Evolutionary conservation across 805 yeast genomes (phyloP).

Genomic region (Suhomyces vadensis): DNA sequence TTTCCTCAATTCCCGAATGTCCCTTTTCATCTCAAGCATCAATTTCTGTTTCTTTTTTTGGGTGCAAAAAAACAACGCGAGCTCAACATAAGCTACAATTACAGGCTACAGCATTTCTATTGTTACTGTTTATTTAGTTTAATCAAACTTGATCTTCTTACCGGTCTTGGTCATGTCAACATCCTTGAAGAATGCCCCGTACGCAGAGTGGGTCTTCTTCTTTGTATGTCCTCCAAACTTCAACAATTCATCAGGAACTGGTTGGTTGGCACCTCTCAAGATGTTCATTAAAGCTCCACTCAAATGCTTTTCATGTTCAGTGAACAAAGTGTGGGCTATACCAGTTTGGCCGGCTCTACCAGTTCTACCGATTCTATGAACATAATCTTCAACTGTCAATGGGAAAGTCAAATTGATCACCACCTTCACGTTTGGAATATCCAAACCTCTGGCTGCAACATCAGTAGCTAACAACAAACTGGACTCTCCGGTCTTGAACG

Average conservation of each 20-base stretch:
- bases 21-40: too few relatives aligned
- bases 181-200: constrained; percentile 95
- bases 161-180: constrained; percentile 83
- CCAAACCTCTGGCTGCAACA: constrained; percentile 97
- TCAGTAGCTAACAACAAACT: constrained; percentile 90
- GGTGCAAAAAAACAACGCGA: too few relatives aligned
- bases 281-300: constrained; percentile 94
- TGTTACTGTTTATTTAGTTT: constrained; percentile 10
- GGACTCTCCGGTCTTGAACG: constrained; percentile 78
- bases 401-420: constrained; percentile 97
- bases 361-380: constrained; percentile 96
- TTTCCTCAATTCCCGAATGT: too few relatives aligned
- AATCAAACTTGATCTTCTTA: constrained; percentile 85
- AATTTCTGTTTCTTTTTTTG: too few relatives aligned
- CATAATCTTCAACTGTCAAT: constrained; percentile 93
- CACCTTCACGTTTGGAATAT: constrained; percentile 94
- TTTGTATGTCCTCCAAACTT: constrained; percentile 98
- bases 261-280: constrained; percentile 89
- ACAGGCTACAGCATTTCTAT: too few relatives aligned
- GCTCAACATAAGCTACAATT: too few relatives aligned
- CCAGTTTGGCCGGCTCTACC: constrained; percentile 98
- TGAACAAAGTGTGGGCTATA: constrained; percentile 90
- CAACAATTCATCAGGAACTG: constrained; percentile 90
- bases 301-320: constrained; percentile 94
- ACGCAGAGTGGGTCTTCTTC: constrained; percentile 96